Conservation (phyloP, 2,329 filamentous ascomycete species). For the Fusarium sp. region DNA sequence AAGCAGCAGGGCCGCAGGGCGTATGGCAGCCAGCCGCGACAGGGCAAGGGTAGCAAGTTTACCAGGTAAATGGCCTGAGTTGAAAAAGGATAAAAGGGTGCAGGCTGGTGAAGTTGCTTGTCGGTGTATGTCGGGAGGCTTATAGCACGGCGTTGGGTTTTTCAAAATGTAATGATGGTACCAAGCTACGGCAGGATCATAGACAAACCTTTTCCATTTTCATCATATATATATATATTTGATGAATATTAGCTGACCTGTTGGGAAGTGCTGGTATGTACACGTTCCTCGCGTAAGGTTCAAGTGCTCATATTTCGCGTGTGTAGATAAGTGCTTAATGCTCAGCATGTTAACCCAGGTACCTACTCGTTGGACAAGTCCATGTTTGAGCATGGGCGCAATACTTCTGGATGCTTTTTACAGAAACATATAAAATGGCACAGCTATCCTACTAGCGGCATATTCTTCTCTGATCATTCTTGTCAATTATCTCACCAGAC, state of each 20-base stretch:
- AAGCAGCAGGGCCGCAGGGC: slow-evolving; percentile 68
- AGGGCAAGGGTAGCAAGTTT: slow-evolving; percentile 50
- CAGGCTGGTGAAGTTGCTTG: slow-evolving; percentile 26
- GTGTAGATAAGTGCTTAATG: too few relatives aligned
- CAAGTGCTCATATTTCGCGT: too few relatives aligned
- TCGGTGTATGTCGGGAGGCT: slow-evolving; percentile 38
- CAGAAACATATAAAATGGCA: too few relatives aligned
- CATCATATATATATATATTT: slow-evolving; percentile 5
- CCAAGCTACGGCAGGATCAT: slow-evolving; percentile 30
- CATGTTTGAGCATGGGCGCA: too few relatives aligned
- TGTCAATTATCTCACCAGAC: too few relatives aligned
- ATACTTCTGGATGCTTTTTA: too few relatives aligned
- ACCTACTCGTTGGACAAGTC: too few relatives aligned
- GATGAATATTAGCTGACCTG: not conserved
- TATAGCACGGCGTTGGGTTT: slow-evolving; percentile 46
- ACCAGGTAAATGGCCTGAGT: slow-evolving; percentile 31
- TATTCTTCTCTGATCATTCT: too few relatives aligned
- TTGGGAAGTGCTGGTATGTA: too few relatives aligned
- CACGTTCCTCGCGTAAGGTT: too few relatives aligned
- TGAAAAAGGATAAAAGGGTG: slow-evolving; percentile 9
- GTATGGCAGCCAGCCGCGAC: slow-evolving; percentile 82
- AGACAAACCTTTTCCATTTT: slow-evolving; percentile 27
- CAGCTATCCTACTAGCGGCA: too few relatives aligned
- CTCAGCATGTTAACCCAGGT: too few relatives aligned
- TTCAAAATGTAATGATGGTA: slow-evolving; percentile 44